A percentile compares a stretch with the other conserved stretches of the same genome.
Conservation (phyloP, 2,329 filamentous ascomycete genomes). For the Sclerotiophoma versabilis region DNA sequence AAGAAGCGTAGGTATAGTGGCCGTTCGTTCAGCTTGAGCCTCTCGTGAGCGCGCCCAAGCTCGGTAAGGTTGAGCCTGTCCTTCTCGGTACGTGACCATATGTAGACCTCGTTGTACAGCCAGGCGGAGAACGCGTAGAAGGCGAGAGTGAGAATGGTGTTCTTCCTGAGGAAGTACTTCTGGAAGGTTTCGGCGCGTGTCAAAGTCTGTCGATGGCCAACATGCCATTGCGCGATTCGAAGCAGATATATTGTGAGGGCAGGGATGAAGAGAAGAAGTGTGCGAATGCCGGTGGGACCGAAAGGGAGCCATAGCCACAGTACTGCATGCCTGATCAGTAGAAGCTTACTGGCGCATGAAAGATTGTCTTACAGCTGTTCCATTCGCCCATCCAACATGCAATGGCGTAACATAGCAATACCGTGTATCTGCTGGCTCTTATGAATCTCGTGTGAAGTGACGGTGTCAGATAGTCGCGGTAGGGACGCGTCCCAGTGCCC, state of each 20-base stretch:
- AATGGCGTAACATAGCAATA: slow-evolving; percentile 75
- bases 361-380: slow-evolving; percentile 65
- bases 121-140: slow-evolving; percentile 82
- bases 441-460: slow-evolving; percentile 87
- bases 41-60: slow-evolving; percentile 69
- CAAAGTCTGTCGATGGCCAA: slow-evolving; percentile 66
- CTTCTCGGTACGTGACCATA: slow-evolving; percentile 69
- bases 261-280: slow-evolving; percentile 76
- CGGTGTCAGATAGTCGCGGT: slow-evolving; percentile 91
- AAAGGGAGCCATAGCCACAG: slow-evolving; percentile 89
- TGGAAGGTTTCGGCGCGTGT: slow-evolving; percentile 71
- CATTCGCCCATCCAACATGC: slow-evolving; percentile 73
- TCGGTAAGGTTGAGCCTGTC: slow-evolving; percentile 77
- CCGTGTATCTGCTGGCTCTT: slow-evolving; percentile 73
- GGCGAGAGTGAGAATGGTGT: slow-evolving; percentile 72
- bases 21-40: slow-evolving; percentile 82
- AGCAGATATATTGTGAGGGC: slow-evolving; percentile 81
- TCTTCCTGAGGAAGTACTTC: slow-evolving; percentile 63
- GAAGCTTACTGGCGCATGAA: not conserved
- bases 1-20: slow-evolving; percentile 80
- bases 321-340: slow-evolving; percentile 57
- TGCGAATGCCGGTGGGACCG: slow-evolving; percentile 75
- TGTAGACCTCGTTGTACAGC: slow-evolving; percentile 81
- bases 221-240: slow-evolving; percentile 82
- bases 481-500: slow-evolving; percentile 64